Evolutionary conservation across 768 basidiomycete species (phyloP), one percentile per base, ranked within the genome.

Genomic region (Psilocybe subaeruginosa): DNA sequence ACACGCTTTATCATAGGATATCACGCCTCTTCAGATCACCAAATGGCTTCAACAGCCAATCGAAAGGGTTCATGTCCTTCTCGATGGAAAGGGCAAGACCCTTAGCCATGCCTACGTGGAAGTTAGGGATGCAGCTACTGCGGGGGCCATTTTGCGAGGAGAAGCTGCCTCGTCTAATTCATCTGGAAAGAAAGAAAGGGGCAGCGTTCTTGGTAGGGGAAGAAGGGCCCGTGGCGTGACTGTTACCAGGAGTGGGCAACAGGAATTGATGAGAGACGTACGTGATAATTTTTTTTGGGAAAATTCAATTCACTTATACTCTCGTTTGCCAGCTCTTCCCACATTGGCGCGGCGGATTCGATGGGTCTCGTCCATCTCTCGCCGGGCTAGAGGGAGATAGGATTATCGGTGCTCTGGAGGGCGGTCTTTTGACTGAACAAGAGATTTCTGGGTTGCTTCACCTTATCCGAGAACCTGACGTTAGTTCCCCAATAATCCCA

Each of bases 81-180:
- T 95, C 59, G 92, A 95, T 66, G 78, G 81, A 39, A 88, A 90
- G 66, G 92, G 92, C 43, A 94, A 94, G 75, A 95, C 93, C 0
- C 79, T 89, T 56, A 91, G 89, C 63, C 92, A 95, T 72, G 92
- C 93, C 1, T 94, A 88, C 64, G 88, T 90, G 12, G 92, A 94
- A 71, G 84, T 92, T 62, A 76, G 76, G 23, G 80, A 83, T 62
- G 83, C 87, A 31, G 80, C 81, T 1, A 80, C 83, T 29, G 90
- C 90, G 11, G 85, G 88, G 49, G 81, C 84, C 27, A 88, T 90
- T 33, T 78, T 93, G 9, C 81, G 92, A 11, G 83, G 85, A 37
- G 82, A 83, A 66, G 80, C 78, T 19, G 69, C 69, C 43, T 65
- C 73, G 37, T 51, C 65, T 27, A 62, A 60, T 31, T 64, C 59